Evolutionary conservation across 805 yeast genomes (phyloP).

Genomic region (Yamadazyma akitaensis): DNA sequence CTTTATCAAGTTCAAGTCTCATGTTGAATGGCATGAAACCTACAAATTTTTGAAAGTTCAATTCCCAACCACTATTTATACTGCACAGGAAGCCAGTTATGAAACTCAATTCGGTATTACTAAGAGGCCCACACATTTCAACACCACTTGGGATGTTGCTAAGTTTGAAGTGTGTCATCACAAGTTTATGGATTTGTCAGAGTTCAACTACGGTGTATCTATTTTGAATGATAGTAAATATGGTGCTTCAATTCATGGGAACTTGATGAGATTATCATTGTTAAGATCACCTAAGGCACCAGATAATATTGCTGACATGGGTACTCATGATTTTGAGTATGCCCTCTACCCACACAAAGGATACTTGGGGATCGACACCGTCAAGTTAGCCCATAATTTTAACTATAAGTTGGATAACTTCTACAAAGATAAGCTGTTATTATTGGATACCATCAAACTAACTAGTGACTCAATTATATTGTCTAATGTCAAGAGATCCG

Average conservation of each 20-base stretch:
- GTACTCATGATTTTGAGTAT: conserved; percentile 75
- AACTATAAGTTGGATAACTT: conserved; percentile 45
- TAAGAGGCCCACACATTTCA: conserved; percentile 88
- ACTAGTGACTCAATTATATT: conserved; percentile 62
- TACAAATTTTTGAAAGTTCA: conserved; percentile 91
- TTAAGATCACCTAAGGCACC: conserved; percentile 93
- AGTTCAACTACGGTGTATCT: conserved; percentile 81
- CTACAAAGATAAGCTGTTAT: conserved; percentile 3
- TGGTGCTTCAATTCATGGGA: conserved; percentile 94
- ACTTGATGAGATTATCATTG: conserved; percentile 78
- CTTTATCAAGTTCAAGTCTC: conserved; percentile 35
- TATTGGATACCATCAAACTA: conserved; percentile 21
- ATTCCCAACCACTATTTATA: conserved; percentile 81
- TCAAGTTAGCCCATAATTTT: conserved; percentile 74
- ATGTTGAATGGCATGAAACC: conserved; percentile 82
- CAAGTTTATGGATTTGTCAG: conserved; percentile 89
- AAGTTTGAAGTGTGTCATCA: conserved; percentile 95
- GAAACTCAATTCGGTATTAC: conserved; percentile 95
- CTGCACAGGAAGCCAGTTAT: conserved; percentile 70
- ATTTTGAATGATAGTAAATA: conserved; percentile 81
- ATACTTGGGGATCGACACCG: conserved; percentile 57
- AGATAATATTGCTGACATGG: conserved; percentile 94
- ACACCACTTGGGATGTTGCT: conserved; percentile 95
- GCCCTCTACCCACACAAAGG: conserved; percentile 84
- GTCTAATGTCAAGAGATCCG: conserved; percentile 82